phyloP scores from a whole-genome alignment of 345 rosid genomes.

The Streptanthus diversifolius region DNA sequence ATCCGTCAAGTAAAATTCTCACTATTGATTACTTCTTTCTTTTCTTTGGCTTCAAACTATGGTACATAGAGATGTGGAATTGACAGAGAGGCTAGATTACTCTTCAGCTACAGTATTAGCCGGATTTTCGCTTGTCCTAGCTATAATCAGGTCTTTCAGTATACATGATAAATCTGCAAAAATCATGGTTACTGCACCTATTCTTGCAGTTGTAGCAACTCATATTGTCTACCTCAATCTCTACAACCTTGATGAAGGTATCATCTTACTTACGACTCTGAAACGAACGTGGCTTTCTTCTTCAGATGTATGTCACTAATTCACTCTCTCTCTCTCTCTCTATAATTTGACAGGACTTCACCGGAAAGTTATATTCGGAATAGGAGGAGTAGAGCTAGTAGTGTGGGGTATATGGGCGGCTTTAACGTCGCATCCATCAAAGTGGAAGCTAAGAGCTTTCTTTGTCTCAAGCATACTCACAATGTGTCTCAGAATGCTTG shows the following conservation, averaged over 20 bases:
- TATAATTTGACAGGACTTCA: slow-evolving; percentile 56
- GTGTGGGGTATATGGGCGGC: slow-evolving; percentile 88
- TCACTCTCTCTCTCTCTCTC: background rate
- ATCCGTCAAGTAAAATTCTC: background rate
- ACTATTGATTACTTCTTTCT: background rate
- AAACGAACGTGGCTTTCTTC: background rate
- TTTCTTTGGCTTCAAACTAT: slow-evolving; percentile 8
- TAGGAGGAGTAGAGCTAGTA: slow-evolving; percentile 62
- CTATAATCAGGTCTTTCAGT: slow-evolving; percentile 62
- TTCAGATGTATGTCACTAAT: background rate
- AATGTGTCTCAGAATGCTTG: slow-evolving; percentile 53
- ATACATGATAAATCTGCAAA: slow-evolving; percentile 72
- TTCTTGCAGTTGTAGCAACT: slow-evolving; percentile 71
- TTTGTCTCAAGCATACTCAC: slow-evolving; percentile 45
- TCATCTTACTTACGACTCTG: background rate
- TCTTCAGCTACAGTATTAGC: slow-evolving; percentile 75
- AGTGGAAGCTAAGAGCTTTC: slow-evolving; percentile 76
- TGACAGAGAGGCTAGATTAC: slow-evolving; percentile 76
- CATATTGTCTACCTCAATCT: slow-evolving; percentile 83
- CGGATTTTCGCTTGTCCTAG: slow-evolving; percentile 62
- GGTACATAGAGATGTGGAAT: slow-evolving; percentile 61
- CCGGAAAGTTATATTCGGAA: slow-evolving; percentile 60
- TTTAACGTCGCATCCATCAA: slow-evolving; percentile 59
- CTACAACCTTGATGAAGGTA: slow-evolving; percentile 77
- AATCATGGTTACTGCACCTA: slow-evolving; percentile 83